Conservation (phyloP, 2,329 filamentous ascomycete genomes). For the Penicillium sp. region DNA sequence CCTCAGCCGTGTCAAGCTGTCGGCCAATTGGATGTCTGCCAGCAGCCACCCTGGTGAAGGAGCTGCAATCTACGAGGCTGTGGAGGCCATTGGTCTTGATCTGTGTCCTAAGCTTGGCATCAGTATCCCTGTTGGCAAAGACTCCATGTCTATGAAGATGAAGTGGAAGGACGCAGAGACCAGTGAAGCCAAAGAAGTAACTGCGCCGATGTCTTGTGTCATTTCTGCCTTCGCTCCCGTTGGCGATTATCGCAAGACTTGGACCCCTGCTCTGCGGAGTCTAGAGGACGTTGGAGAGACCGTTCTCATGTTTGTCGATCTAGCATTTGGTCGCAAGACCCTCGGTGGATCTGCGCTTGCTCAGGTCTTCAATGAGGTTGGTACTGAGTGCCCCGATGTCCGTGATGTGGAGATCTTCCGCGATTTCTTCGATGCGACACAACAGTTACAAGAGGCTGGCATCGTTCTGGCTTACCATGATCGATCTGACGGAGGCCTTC, state of each 20-base stretch:
- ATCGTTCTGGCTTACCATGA: conserved; percentile 93
- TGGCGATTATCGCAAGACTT: conserved; percentile 74
- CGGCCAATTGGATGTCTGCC: conserved; percentile 99
- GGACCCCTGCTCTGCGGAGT: conserved; percentile 83
- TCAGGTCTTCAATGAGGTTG: conserved; percentile 81
- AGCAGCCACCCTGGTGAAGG: conserved; percentile 88
- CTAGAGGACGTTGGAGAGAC: conserved; percentile 85
- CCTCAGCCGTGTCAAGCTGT: conserved; percentile 74
- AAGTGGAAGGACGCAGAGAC: conserved; percentile 73
- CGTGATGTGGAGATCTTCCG: conserved; percentile 72
- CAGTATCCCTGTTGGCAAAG: conserved; percentile 93
- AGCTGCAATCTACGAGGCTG: conserved; percentile 86
- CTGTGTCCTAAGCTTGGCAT: conserved; percentile 86
- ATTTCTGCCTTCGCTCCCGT: conserved; percentile 88
- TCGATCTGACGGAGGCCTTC: conserved; percentile 82
- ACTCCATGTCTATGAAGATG: conserved; percentile 98
- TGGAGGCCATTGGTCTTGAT: conserved; percentile 86
- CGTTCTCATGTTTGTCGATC: conserved; percentile 82
- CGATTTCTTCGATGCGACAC: conserved; percentile 86
- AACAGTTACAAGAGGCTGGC: conserved; percentile 58
- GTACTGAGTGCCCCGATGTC: conserved; percentile 78
- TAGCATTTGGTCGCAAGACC: conserved; percentile 71
- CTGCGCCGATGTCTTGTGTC: conserved; percentile 82
- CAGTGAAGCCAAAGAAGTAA: conserved; percentile 72
- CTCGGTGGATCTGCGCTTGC: conserved; percentile 88